phyloP scores from a whole-genome alignment of 768 basidiomycete genomes.

The Fistulinella prunicolor region DNA sequence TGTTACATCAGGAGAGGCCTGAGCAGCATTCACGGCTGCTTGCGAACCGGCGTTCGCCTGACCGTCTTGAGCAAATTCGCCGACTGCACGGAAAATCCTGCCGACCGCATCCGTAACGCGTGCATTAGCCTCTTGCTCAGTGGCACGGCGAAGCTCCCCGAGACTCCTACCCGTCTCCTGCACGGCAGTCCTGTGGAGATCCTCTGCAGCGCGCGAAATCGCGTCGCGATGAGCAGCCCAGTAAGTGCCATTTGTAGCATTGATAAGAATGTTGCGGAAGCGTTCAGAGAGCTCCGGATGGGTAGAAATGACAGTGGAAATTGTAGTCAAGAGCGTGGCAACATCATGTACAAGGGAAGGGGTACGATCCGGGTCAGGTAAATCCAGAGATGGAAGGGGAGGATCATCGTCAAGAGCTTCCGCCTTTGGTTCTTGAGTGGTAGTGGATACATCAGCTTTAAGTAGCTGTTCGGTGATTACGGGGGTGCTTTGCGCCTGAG shows the following conservation, averaged over 20 bases:
- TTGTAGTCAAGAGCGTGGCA: slow-evolving; percentile 53
- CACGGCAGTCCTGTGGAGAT: slow-evolving; percentile 46
- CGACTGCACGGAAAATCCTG: slow-evolving; percentile 55
- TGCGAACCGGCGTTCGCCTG: slow-evolving; percentile 7
- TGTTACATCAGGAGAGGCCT: background rate
- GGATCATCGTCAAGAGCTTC: slow-evolving; percentile 39
- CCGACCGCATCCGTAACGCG: slow-evolving; percentile 63
- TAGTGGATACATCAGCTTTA: slow-evolving; percentile 7
- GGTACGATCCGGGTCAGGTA: slow-evolving; percentile 22
- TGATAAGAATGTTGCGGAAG: slow-evolving; percentile 59
- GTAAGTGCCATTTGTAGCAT: slow-evolving; percentile 63
- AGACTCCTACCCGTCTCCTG: slow-evolving; percentile 38
- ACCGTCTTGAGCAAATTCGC: slow-evolving; percentile 28
- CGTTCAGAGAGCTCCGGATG: slow-evolving; percentile 74
- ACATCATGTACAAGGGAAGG: slow-evolving; percentile 63
- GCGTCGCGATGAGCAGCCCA: slow-evolving; percentile 63
- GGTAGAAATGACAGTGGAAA: slow-evolving; percentile 53
- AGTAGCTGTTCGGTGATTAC: slow-evolving; percentile 29
- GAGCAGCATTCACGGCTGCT: background rate
- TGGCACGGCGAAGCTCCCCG: slow-evolving; percentile 42
- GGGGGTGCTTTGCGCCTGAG: slow-evolving; percentile 42
- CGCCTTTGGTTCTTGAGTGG: slow-evolving; percentile 9
- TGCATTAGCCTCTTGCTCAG: slow-evolving; percentile 65
- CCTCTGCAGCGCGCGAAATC: slow-evolving; percentile 55
- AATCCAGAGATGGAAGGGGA: slow-evolving; percentile 47